Conservation (phyloP, 2,329 filamentous ascomycete genomes). For the Elsinoe perseae region DNA sequence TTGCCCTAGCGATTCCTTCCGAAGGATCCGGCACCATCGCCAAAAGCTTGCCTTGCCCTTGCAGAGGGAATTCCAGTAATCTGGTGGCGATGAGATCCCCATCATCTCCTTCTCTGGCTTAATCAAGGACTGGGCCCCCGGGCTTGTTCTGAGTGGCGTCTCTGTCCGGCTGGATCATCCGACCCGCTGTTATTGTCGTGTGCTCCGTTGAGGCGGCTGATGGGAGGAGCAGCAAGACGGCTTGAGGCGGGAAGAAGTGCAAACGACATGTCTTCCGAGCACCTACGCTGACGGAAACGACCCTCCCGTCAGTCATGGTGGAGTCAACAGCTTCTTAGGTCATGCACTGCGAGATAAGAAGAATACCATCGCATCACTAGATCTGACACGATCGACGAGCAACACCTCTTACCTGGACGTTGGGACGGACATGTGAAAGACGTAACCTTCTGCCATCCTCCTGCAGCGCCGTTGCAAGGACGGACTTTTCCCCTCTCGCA, state of each 20-base stretch:
- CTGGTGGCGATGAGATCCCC: conserved; percentile 2
- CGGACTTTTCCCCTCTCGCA: neutral
- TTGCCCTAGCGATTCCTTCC: conserved; percentile 1
- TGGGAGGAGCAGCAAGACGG: neutral
- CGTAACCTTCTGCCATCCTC: neutral
- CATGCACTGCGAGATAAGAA: neutral
- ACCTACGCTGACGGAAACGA: neutral
- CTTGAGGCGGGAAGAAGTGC: neutral
- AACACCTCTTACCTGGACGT: neutral
- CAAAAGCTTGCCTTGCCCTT: conserved; percentile 6
- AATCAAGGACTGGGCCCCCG: neutral
- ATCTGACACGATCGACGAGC: neutral
- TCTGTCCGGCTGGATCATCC: neutral
- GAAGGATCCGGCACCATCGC: conserved; percentile 9
- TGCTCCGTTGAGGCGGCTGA: neutral
- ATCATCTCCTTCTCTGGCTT: neutral
- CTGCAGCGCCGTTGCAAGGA: neutral
- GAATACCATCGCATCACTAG: neutral
- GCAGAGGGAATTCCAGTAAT: conserved; percentile 5
- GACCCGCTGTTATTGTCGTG: conserved; percentile 2
- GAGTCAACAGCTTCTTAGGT: neutral
- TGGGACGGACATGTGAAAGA: conserved; percentile 5
- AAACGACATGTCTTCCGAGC: neutral
- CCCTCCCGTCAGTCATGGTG: neutral
- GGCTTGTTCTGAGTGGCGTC: neutral